Evolutionary conservation across 805 yeast species (phyloP).

Genomic region (Wickerhamomyces strasburgensis): DNA sequence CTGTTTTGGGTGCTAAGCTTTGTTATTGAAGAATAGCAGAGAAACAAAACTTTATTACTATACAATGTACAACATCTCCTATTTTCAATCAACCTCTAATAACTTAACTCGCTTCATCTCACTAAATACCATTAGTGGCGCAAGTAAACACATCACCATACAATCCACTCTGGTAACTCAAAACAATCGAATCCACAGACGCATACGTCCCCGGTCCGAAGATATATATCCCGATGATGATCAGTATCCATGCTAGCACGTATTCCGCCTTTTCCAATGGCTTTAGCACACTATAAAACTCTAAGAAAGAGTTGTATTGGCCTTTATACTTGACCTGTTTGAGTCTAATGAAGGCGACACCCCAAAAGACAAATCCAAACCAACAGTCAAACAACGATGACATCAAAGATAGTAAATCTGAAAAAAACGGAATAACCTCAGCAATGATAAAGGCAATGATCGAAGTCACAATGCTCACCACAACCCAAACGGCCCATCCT

Average conservation of each 20-base stretch:
- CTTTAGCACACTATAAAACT: conserved; percentile 27
- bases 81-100: no score
- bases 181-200: conserved; percentile 48
- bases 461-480: conserved; percentile 42
- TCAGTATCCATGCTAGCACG: conserved; percentile 32
- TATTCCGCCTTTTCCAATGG: conserved; percentile 33
- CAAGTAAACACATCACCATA: conserved; percentile 53
- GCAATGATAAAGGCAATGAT: conserved; percentile 51
- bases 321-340: conserved; percentile 31
- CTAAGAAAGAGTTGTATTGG: conserved; percentile 22
- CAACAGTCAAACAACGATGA: conserved; percentile 60
- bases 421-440: conserved; percentile 61
- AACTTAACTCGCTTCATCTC: no score
- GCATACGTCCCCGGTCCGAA: conserved; percentile 59
- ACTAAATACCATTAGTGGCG: conserved; percentile 36
- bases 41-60: no score
- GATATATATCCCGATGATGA: conserved; percentile 46
- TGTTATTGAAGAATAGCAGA: no score
- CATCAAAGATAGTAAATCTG: conserved; percentile 53
- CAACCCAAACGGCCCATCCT: conserved; percentile 53
- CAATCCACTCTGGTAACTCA: conserved; percentile 41
- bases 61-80: no score
- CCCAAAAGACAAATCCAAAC: conserved; percentile 64
- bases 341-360: conserved; percentile 48
- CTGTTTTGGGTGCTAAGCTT: no score